A percentile compares a stretch with the other conserved stretches of the same genome.
These are phyloP conservation scores for Myriosclerotinia curreyana DNA, from an alignment of 2,329 filamentous ascomycete species.

Conservation along the genomic window DNA sequence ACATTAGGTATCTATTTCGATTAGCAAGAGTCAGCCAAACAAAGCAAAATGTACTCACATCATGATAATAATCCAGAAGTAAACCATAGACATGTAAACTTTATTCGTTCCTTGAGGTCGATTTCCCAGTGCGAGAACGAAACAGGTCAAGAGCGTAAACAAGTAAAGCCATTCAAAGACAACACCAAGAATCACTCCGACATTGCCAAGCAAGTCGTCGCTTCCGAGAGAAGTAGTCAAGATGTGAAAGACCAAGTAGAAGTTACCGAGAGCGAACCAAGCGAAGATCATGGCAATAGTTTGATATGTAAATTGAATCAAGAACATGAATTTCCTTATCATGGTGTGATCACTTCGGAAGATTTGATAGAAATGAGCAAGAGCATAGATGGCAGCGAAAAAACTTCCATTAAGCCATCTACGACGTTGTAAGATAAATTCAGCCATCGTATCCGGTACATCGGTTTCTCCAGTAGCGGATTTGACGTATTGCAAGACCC, in stretches of 20 bases:
- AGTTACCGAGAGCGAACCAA: constrained; percentile 97
- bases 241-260: constrained; percentile 98
- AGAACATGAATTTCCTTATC: constrained; percentile 82
- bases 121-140: constrained; percentile 91
- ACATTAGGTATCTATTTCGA: constrained; percentile 71
- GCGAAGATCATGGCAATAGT: constrained; percentile 93
- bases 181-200: constrained; percentile 77
- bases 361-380: constrained; percentile 91
- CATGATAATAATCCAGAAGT: constrained; percentile 97
- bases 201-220: constrained; percentile 65
- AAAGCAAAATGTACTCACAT: constrained; percentile 53
- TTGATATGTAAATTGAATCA: constrained; percentile 95
- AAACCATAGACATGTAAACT: constrained; percentile 95
- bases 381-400: constrained; percentile 95
- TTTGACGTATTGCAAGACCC: constrained; percentile 98
- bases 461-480: constrained; percentile 95
- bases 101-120: constrained; percentile 89
- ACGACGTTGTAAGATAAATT: constrained; percentile 94
- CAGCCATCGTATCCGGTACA: constrained; percentile 88
- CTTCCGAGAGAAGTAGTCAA: constrained; percentile 83
- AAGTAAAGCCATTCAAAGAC: constrained; percentile 97
- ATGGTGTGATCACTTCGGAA: constrained; percentile 91
- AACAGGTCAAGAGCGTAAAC: constrained; percentile 86
- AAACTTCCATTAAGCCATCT: constrained; percentile 98
- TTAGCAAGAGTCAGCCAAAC: constrained; percentile 21